phyloP scores from a whole-genome alignment of 1,139 yeast species.

The Kurtzmaniella quercitrusa region DNA sequence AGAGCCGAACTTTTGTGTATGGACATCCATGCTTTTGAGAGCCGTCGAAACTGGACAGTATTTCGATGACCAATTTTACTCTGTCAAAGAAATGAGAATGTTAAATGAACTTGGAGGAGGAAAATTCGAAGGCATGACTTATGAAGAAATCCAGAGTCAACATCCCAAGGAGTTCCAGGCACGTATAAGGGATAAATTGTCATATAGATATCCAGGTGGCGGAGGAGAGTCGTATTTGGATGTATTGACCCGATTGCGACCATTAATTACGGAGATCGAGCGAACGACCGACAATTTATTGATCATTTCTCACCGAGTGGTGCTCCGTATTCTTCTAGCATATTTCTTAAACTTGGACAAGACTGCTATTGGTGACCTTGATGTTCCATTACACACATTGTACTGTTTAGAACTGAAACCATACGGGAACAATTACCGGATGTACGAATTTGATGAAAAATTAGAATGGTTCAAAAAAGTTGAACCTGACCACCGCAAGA shows the following conservation, averaged over 20 bases:
- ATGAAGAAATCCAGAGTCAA: constrained; percentile 67
- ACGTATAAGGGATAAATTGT: constrained; percentile 69
- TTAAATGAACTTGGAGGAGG: constrained; percentile 93
- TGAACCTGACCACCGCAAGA: constrained; percentile 60
- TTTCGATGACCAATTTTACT: constrained; percentile 71
- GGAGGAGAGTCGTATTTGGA: constrained; percentile 97
- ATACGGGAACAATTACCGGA: constrained; percentile 88
- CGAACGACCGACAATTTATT: constrained; percentile 84
- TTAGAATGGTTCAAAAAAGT: constrained; percentile 76
- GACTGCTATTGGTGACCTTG: constrained; percentile 81
- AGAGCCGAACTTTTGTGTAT: constrained; percentile 77
- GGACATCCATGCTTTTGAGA: constrained; percentile 86
- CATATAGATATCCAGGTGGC: constrained; percentile 90
- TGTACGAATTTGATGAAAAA: constrained; percentile 80
- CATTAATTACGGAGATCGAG: constrained; percentile 89
- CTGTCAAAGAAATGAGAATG: constrained; percentile 87
- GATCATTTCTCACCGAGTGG: constrained; percentile 86
- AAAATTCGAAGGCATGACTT: constrained; percentile 86
- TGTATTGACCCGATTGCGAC: constrained; percentile 84
- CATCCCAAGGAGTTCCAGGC: constrained; percentile 78
- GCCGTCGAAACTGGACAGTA: constrained; percentile 73
- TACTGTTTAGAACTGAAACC: constrained; percentile 91
- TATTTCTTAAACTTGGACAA: constrained; percentile 84
- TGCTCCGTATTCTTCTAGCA: constrained; percentile 79
- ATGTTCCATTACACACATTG: constrained; percentile 87